A percentile compares a stretch with the other conserved stretches of the same genome.
phyloP scores from a whole-genome alignment of 495 filamentous ascomycete genomes.

The Xylaria acuta region DNA sequence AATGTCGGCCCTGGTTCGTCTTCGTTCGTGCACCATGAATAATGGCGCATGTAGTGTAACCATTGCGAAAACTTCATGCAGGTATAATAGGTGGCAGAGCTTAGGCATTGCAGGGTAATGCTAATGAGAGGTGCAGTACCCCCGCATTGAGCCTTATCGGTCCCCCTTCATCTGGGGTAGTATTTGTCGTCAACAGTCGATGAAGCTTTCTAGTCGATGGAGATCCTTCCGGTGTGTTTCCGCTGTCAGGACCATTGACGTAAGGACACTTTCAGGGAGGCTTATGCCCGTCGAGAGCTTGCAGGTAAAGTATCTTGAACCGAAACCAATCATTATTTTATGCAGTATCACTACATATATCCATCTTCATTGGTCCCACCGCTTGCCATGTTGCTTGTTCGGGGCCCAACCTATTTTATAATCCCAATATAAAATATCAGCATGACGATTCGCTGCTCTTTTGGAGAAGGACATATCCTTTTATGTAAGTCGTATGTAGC shows the following conservation, averaged over 20 bases:
- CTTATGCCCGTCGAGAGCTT: background rate
- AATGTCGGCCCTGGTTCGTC: background rate
- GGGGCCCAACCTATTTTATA: no score
- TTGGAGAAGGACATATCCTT: no score
- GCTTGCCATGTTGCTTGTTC: background rate
- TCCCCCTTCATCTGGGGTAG: background rate
- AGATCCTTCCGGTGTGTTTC: background rate
- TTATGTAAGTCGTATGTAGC: no score
- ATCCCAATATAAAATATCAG: no score
- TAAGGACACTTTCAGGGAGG: background rate
- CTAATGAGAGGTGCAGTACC: background rate
- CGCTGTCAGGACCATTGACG: background rate
- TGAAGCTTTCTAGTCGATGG: background rate
- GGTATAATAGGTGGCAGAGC: background rate
- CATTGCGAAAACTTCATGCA: background rate
- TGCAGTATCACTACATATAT: no score
- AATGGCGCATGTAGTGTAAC: background rate
- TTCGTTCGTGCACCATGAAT: background rate
- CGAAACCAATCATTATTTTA: no score
- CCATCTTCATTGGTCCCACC: background rate
- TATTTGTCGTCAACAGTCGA: background rate
- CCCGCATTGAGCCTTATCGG: background rate
- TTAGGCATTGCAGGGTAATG: background rate
- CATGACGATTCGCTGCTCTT: no score
- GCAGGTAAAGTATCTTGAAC: no score